A percentile compares a stretch with the other conserved stretches of the same genome.
These are phyloP conservation scores for Auxenochlorella pyrenoidosa DNA, from an alignment of 139 green algal species.

Conservation along the genomic window DNA sequence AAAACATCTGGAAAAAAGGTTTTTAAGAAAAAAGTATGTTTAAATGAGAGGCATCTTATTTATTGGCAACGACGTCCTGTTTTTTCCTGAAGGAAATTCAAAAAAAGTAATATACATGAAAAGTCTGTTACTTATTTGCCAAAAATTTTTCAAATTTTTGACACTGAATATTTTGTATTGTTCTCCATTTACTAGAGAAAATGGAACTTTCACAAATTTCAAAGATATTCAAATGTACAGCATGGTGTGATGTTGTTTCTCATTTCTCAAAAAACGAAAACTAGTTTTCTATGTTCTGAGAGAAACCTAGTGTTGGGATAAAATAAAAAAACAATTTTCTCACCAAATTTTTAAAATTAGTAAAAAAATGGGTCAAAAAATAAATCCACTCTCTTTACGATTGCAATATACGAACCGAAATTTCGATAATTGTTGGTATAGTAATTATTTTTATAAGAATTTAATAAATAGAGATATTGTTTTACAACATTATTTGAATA, in stretches of 20 bases:
- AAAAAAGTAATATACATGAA: slow-evolving; percentile 16
- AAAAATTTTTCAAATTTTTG: too few species aligned
- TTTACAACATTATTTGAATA: slow-evolving; percentile 5
- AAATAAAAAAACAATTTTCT: neutral
- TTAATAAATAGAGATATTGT: neutral
- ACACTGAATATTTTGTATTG: too few species aligned
- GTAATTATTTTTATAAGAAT: slow-evolving; percentile 17
- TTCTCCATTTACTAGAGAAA: neutral
- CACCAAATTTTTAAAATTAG: neutral
- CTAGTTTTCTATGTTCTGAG: too few species aligned
- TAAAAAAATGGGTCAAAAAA: slow-evolving; percentile 13
- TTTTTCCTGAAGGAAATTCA: neutral
- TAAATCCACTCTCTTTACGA: slow-evolving; percentile 19
- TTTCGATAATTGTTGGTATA: slow-evolving; percentile 20
- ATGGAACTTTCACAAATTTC: neutral
- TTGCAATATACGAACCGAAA: neutral
- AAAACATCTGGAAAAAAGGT: slow-evolving; percentile 15
- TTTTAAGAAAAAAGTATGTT: neutral
- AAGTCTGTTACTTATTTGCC: too few species aligned
- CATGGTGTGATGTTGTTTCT: neutral
- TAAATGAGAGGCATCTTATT: neutral
- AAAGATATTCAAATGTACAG: neutral
- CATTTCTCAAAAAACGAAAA: neutral
- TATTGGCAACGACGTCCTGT: neutral
- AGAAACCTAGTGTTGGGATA: too few species aligned